Conservation (phyloP, 2,329 filamentous ascomycete species). For the Hypoxylon rubiginosum region DNA sequence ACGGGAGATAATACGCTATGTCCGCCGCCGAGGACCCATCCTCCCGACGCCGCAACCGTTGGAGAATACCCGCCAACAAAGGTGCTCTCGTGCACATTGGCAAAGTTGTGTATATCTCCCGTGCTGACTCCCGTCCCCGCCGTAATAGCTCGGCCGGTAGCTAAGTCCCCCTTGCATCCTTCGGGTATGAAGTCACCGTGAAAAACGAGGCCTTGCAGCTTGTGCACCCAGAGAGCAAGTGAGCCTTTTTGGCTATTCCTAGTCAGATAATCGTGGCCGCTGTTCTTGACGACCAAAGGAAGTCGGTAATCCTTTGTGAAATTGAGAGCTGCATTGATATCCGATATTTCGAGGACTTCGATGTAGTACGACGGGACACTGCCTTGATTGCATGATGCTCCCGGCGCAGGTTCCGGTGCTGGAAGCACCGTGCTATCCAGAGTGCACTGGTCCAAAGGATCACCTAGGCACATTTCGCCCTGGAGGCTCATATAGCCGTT, state of each 20-base stretch:
- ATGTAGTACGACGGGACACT: conserved; percentile 46
- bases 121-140: conserved; percentile 50
- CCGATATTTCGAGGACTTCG: conserved; percentile 37
- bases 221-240: conserved; percentile 51
- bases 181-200: conserved; percentile 41
- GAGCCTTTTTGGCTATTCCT: conserved; percentile 50
- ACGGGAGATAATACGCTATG: conserved; percentile 49
- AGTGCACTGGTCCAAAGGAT: conserved; percentile 48
- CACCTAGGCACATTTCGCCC: conserved; percentile 47
- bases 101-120: conserved; percentile 47
- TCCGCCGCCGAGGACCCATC: conserved; percentile 49
- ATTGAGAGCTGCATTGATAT: conserved; percentile 39
- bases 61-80: conserved; percentile 46
- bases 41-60: conserved; percentile 46
- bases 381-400: conserved; percentile 47
- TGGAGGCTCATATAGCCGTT: conserved; percentile 49
- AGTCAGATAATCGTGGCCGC: conserved; percentile 53
- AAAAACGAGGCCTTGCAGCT: conserved; percentile 44
- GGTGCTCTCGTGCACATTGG: conserved; percentile 44
- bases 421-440: conserved; percentile 44
- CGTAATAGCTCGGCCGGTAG: conserved; percentile 44
- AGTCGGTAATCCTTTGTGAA: conserved; percentile 44
- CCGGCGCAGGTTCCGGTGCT: conserved; percentile 37
- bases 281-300: conserved; percentile 52
- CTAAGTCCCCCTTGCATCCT: conserved; percentile 33